Evolutionary conservation across 2,329 filamentous ascomycete species (phyloP), one percentile per base, ranked within the genome.

Genomic region (Fusarium acutatum): DNA sequence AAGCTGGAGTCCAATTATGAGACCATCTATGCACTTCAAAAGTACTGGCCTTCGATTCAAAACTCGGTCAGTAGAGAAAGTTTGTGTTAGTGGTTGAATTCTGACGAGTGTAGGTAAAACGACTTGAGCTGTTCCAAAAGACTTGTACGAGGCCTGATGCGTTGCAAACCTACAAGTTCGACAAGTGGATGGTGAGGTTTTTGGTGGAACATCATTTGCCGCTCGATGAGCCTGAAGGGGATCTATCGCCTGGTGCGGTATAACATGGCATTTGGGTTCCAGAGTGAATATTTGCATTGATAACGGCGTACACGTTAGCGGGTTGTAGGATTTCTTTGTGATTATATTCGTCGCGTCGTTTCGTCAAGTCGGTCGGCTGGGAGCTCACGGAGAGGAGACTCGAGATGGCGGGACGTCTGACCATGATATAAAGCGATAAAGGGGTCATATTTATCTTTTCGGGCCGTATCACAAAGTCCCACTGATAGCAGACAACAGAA

Each of bases 181-280:
- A 63, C 24, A 63, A 63, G 35, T 63, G 60, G 60, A 63, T 63
- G 60, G 60, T 63, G 41, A 60, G 60, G 11, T 63, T 63, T 14
- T 9, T 63, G 60, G 60, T 63, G 15, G 60, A 63, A 47, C 60
- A 63, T 2, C 60, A 63, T 22, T n/a, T 63, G 4, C 60, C 60
- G 17, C 43, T 63, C 20, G 54, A 63, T 26, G 60, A 63, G 35
- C 60, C 60, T 18, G 60, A 63, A 26, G 60, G 54, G 15, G n/a
- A 24, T 9, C 8, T 47, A 3, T 60, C 54, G 26, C 17, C 52
- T 34, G 60, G 32, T 41, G 54, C 47, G 43, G 41, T 60, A 22
- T 32, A 47, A 24, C 5, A 35, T 34, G 1, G n/a, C 35, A 24
- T 47, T 40, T 6, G 10, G 8, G 4, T 24, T 60, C 4, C 9